These are phyloP conservation scores for Agroathelia rolfsii DNA, from an alignment of 1,284 basidiomycete species.

Conservation along the genomic window DNA sequence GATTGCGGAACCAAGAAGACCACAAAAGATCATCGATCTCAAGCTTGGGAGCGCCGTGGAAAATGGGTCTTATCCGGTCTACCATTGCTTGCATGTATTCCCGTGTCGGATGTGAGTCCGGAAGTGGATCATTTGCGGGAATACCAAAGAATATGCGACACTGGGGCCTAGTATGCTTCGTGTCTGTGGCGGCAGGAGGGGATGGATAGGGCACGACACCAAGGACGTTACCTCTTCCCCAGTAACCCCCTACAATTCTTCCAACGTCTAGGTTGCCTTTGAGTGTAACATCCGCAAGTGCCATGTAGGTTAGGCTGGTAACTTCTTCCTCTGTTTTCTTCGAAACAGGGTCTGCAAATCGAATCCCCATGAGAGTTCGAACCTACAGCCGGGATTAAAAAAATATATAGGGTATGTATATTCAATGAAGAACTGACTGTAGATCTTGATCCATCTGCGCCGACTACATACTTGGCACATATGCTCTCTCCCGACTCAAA, in stretches of 20 bases:
- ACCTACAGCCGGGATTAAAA: too few species aligned
- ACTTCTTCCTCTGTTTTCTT: conserved; percentile 9
- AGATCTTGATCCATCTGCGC: conserved; percentile 48
- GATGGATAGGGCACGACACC: too few species aligned
- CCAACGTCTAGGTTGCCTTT: conserved; percentile 7
- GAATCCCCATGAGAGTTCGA: conserved; percentile 13
- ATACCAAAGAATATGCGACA: conserved; percentile 20
- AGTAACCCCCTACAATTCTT: too few species aligned
- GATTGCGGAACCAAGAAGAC: conserved; percentile 23
- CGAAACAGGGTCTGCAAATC: conserved; percentile 20
- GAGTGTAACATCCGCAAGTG: conserved; percentile 22
- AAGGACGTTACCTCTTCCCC: too few species aligned
- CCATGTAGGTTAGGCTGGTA: conserved; percentile 17
- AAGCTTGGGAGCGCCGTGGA: conserved; percentile 3
- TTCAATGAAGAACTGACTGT: conserved; percentile 25
- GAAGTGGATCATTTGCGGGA: conserved; percentile 13
- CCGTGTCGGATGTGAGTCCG: conserved; percentile 14
- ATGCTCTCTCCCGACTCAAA: conserved; percentile 42
- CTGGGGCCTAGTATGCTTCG: conserved; percentile 6
- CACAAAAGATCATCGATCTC: conserved; percentile 14
- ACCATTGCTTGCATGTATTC: conserved; percentile 21
- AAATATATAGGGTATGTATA: too few species aligned
- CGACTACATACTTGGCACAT: conserved; percentile 38
- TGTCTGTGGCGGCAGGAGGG: too few species aligned
- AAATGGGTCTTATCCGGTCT: conserved; percentile 18